Evolutionary conservation across 2,329 filamentous ascomycete genomes (phyloP), one percentile per base, ranked within the genome.

Genomic region (Lasiodiplodia citricola): DNA sequence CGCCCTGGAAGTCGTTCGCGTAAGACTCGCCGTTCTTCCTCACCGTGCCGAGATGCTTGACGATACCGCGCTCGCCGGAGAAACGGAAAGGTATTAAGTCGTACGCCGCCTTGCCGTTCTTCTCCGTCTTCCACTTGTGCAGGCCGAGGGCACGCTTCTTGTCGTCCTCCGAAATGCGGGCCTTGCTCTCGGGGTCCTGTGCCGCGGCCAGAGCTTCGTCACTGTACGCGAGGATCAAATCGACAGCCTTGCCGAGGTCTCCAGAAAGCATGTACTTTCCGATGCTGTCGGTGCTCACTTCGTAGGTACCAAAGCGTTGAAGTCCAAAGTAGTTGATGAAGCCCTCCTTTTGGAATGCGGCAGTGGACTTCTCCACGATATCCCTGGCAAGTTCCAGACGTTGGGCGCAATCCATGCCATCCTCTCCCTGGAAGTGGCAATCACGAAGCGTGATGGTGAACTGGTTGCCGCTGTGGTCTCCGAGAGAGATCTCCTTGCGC

Each of bases 281-380:
- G 62, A 97, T 84, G 51, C 90, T 87, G 75, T 98, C 93, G 0
- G 96, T 99, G 41, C 94, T 92, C 14, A 92, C 91, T 35, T 89
- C 84, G 79, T 96, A 95, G 0, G 94, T 95, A 35, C 96, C 96
- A 75, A 99, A 99, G 28, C 96, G 90, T 81, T 99, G 96, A n/a
- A 98, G 88, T 10, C 96, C 96, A 76, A 94, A 99, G 82, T 98
- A 99, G 81, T 99, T 99, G 80, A 99, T 90, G 84, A 96, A 99
- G 2, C 96, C 96, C 55, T 90, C 87, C 54, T 88, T 82, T 67
- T 86, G 84, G 72, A 98, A 88, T 71, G 90, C 88, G 52, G 86
- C 83, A 63, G 97, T 82, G 0, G 92, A 85, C 70, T 84, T 75
- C 70, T 85, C 76, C 70, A 93, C 83, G 38, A 87, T 82, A 6